These are phyloP conservation scores for Populus trichocarpa DNA, from an alignment of 441 rosid species.

Conservation along the genomic window DNA sequence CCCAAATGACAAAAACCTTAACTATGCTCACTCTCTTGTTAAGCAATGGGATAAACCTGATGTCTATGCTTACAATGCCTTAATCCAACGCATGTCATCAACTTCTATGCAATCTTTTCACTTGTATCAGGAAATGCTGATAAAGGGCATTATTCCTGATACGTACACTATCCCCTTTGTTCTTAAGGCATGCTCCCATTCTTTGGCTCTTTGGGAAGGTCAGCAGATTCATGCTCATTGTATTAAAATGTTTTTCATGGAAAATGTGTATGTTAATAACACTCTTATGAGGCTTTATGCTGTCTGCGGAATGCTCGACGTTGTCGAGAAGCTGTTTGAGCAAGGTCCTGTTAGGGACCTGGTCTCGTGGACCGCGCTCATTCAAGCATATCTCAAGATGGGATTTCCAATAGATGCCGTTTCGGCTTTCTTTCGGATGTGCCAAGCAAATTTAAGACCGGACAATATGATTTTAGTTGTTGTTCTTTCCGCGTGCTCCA, in stretches of 20 bases:
- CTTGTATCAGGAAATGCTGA: not conserved
- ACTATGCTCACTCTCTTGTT: not conserved
- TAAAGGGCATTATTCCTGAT: not conserved
- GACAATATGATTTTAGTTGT: not conserved
- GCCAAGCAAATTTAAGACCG: not conserved
- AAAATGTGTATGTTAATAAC: not conserved
- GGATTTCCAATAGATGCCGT: not conserved
- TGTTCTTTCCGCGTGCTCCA: not conserved
- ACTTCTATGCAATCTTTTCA: not conserved
- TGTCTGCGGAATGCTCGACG: not conserved
- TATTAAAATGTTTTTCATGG: not conserved
- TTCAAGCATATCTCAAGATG: not conserved
- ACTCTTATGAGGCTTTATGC: constrained; percentile 1
- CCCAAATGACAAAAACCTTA: not conserved
- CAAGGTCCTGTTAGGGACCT: not conserved
- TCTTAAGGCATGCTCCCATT: not conserved
- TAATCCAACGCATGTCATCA: not conserved
- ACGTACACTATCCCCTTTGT: not conserved
- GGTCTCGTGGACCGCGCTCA: not conserved
- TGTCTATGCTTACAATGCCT: not conserved
- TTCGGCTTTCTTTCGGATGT: not conserved
- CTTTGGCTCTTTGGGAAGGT: not conserved
- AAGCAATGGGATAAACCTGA: not conserved
- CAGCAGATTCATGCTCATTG: not conserved
- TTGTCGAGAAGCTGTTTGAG: not conserved